A percentile compares a stretch with the other conserved stretches of the same genome.
phyloP scores from a whole-genome alignment of 441 rosid species.

The Viola pubescens region DNA sequence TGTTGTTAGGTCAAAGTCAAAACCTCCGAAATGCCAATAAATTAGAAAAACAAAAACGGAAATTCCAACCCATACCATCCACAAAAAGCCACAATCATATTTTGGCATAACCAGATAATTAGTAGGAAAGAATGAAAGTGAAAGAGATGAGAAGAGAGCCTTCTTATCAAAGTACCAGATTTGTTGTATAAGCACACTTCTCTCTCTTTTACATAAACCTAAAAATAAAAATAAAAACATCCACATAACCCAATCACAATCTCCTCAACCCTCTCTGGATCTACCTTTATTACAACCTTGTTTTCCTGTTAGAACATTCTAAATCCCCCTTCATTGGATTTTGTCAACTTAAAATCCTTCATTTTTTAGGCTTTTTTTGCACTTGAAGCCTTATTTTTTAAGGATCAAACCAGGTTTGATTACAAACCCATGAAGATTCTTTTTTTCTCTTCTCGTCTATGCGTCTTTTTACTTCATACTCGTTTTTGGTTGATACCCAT shows the following conservation, averaged over 20 bases:
- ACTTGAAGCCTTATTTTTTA: constrained; percentile 8
- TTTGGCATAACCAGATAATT: background rate
- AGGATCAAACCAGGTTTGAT: constrained; percentile 25
- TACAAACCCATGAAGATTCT: background rate
- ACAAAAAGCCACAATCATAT: constrained; percentile 1
- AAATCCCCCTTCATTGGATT: constrained; percentile 3
- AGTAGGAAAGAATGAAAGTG: no score
- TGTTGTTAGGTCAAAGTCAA: constrained; percentile 38
- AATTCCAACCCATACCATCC: background rate
- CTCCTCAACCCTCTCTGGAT: constrained; percentile 20
- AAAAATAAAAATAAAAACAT: no score
- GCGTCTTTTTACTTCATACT: background rate
- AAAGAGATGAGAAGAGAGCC: constrained; percentile 3
- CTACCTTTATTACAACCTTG: constrained; percentile 19
- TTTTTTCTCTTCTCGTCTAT: background rate
- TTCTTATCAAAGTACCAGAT: constrained; percentile 20
- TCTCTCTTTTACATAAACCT: constrained; percentile 10
- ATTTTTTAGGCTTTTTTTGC: constrained; percentile 10
- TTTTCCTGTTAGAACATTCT: constrained; percentile 14
- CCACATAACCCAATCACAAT: constrained; percentile 14
- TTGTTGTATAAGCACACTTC: constrained; percentile 14
- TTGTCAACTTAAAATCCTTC: constrained; percentile 13
- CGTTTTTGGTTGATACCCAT: constrained; percentile 2
- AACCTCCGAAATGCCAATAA: constrained; percentile 19
- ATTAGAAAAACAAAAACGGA: constrained; percentile 5